Base-by-base conservation (phyloP, 306 rosid species). In the Vigna nakashimae region DNA sequence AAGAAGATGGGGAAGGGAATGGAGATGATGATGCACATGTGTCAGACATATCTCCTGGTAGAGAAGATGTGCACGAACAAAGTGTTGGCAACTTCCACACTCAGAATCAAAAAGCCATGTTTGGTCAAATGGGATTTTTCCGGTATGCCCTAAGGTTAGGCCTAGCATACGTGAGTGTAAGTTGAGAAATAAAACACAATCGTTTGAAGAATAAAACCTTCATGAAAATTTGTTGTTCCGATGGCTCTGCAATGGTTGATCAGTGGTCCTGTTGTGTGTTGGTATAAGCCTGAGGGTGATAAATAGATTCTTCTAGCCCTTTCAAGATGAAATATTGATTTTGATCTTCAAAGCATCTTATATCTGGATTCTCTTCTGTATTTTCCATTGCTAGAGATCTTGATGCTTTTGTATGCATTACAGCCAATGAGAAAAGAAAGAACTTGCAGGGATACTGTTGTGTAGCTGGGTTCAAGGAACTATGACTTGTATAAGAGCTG, bases 121-220 rank as follows among this genome's bases (percentile, higher is more conserved):
- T 70, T 90, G 98, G 99, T 78, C 94, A 2, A 96, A 92, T 85
- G 99, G 98, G 71, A 96, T 85, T 84, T 76, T 92, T 80, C 89
- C 94, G 0, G 75, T 52, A 26, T 92, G 97, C 69, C 92, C 96
- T 2, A 95, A 91, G 90, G 85, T 87, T 36, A 80, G 98, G 79
- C 80, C 94, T 12, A 87, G 74, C 22, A 79, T 87, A 56, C 97
- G 91, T 4, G 98, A 92, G 16, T 87, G 96, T 74, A 96, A 86
- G 92, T 85, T 69, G 52, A 88, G 86, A 86, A 98, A 95, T 83
- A 89, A 98, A 74, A 92, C 89, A 97, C 97, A 84, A 17, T 65
- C 90, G 17, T 90, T 96, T 43, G 90, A 96, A 69, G 91, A 92
- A 83, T 95, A 91, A 90, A 80, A 69, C 79, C 59, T 79, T 57